Conservation (phyloP, 2,329 filamentous ascomycete species). For the Elsinoe arachidis region DNA sequence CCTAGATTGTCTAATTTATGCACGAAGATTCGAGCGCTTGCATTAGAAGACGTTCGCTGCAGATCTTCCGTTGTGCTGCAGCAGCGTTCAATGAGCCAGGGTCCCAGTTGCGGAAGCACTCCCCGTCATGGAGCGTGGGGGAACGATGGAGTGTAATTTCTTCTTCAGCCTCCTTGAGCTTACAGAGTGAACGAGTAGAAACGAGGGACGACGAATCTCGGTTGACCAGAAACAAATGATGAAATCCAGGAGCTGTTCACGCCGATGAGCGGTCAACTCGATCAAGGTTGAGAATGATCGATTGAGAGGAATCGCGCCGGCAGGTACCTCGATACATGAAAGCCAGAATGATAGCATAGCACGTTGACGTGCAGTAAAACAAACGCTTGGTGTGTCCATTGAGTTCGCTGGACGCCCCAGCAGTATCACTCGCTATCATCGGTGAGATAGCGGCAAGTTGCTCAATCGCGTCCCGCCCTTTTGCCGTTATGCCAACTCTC, state of each 20-base stretch:
- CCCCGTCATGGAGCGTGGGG: constrained; percentile 1
- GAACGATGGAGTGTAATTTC: constrained; percentile 1
- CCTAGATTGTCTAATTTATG: constrained; percentile 2
- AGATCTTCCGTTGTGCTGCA: constrained; percentile 8
- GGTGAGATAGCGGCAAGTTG: neutral
- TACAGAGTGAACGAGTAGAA: neutral
- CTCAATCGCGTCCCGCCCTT: neutral
- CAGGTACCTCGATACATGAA: neutral
- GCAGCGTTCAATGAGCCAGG: neutral
- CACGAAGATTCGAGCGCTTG: constrained; percentile 6
- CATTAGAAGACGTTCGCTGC: constrained; percentile 6
- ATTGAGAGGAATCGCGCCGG: neutral
- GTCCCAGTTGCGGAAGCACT: neutral
- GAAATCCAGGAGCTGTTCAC: neutral
- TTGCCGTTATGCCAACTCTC: neutral
- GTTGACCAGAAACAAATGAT: neutral
- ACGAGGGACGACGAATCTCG: neutral
- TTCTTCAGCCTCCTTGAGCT: constrained; percentile 5
- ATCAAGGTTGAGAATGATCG: constrained; percentile 2
- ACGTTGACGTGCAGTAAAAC: constrained; percentile 1
- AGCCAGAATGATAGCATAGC: constrained; percentile 6
- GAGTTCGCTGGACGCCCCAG: neutral
- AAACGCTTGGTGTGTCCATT: constrained; percentile 12
- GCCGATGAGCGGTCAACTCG: constrained; percentile 10
- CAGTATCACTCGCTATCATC: neutral